Evolutionary conservation across 257 asterid genomes (phyloP).

Genomic region (Przewalskia tangutica): DNA sequence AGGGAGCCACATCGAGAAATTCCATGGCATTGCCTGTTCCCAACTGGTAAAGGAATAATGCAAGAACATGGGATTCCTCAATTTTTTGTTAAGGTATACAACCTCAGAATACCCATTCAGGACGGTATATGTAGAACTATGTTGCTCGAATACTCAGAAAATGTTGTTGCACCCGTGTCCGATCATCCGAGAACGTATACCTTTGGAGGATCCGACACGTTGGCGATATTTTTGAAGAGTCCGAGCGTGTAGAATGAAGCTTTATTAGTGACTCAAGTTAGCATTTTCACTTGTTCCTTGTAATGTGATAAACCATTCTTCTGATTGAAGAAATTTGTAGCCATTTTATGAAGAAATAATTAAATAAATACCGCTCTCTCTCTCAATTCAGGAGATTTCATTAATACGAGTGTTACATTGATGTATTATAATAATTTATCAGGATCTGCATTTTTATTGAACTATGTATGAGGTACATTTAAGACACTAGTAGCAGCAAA

Average conservation of each 20-base stretch:
- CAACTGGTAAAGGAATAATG: conserved; percentile 14
- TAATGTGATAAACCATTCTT: background rate
- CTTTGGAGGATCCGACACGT: background rate
- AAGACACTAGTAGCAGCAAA: background rate
- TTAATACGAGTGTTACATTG: background rate
- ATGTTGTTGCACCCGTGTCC: background rate
- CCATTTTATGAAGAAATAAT: background rate
- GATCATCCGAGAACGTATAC: background rate
- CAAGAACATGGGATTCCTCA: background rate
- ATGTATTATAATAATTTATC: background rate
- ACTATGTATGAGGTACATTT: background rate
- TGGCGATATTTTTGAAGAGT: background rate
- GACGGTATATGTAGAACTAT: conserved; percentile 9
- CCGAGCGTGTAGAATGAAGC: background rate
- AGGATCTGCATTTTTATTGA: background rate
- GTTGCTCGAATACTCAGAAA: background rate
- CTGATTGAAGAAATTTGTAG: background rate
- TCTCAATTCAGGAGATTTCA: background rate
- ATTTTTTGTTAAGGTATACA: conserved; percentile 5
- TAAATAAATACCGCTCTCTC: background rate
- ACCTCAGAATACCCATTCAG: conserved; percentile 3
- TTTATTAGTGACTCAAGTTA: background rate
- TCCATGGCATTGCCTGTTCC: conserved; percentile 2
- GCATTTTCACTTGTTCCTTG: background rate
- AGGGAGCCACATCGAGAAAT: conserved; percentile 9